Evolutionary conservation across 2,329 filamentous ascomycete genomes (phyloP).

Genomic region (Aspergillus aculeatus): DNA sequence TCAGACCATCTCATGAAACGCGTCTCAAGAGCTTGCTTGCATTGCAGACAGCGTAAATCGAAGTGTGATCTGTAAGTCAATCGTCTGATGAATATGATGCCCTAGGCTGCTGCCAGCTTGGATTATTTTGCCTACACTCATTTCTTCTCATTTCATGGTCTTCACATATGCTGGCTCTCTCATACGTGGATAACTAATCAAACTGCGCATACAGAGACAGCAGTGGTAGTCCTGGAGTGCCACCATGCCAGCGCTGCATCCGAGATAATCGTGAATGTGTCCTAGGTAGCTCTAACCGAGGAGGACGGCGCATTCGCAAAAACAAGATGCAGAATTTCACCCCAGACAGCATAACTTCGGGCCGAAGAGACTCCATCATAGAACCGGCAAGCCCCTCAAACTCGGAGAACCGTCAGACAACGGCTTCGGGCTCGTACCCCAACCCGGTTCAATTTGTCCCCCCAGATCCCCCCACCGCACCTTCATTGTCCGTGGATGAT

Average conservation of each 20-base stretch:
- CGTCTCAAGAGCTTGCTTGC: conserved; percentile 49
- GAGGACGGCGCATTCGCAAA: conserved; percentile 58
- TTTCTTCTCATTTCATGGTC: neutral
- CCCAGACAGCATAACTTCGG: conserved; percentile 23
- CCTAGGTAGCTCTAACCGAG: conserved; percentile 59
- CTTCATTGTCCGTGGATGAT: conserved; percentile 32
- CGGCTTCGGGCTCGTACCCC: conserved; percentile 31
- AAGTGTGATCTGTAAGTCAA: conserved; percentile 52
- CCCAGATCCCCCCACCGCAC: conserved; percentile 30
- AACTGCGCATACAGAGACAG: conserved; percentile 32
- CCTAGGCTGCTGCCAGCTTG: neutral
- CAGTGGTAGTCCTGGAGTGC: conserved; percentile 51
- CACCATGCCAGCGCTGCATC: conserved; percentile 58
- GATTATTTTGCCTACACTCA: neutral
- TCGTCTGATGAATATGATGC: neutral
- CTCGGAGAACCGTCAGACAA: conserved; percentile 26
- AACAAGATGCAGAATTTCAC: conserved; percentile 45
- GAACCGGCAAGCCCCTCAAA: conserved; percentile 26
- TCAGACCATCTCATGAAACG: conserved; percentile 42
- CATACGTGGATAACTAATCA: conserved; percentile 1
- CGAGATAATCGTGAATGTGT: conserved; percentile 59
- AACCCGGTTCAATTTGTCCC: conserved; percentile 36
- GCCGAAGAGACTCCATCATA: conserved; percentile 28
- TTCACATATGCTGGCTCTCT: neutral
- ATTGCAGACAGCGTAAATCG: conserved; percentile 51